A percentile compares a stretch with the other conserved stretches of the same genome.
phyloP scores from a whole-genome alignment of 208 protist genomes.

The Leishmania major region DNA sequence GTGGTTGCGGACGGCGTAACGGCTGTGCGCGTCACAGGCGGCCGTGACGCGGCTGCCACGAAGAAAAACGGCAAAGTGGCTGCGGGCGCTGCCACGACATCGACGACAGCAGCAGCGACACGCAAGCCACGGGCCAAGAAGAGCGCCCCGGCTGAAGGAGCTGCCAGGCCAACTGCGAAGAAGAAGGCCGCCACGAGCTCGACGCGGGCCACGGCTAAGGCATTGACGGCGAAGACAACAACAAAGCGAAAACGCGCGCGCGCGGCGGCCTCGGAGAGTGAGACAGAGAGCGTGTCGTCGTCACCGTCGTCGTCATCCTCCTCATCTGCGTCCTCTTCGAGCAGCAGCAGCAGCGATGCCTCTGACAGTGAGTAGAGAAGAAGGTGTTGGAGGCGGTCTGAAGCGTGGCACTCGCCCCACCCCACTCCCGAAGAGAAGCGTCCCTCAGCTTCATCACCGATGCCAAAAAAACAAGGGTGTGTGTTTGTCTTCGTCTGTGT shows the following conservation, averaged over 20 bases:
- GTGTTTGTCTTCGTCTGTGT: neutral
- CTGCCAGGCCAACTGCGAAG: slow-evolving; percentile 27
- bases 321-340: slow-evolving; percentile 1
- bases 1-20: slow-evolving; percentile 26
- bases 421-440: neutral
- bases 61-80: slow-evolving; percentile 6
- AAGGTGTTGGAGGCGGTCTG: neutral
- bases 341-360: slow-evolving; percentile 3
- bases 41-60: slow-evolving; percentile 2
- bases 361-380: slow-evolving; percentile 13
- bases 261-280: slow-evolving; percentile 15
- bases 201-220: slow-evolving; percentile 23
- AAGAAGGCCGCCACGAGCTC: slow-evolving; percentile 34
- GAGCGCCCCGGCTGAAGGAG: slow-evolving; percentile 2
- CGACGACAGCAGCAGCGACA: neutral
- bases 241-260: slow-evolving; percentile 13
- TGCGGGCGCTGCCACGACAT: neutral
- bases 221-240: neutral
- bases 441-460: neutral
- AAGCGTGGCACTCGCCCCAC: neutral
- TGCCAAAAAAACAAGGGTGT: neutral
- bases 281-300: slow-evolving; percentile 12
- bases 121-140: slow-evolving; percentile 35
- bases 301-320: neutral
- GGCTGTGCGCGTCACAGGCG: slow-evolving; percentile 12